These are phyloP conservation scores for Xerophyta viscosa DNA, from an alignment of 106 monocot species.

Conservation along the genomic window DNA sequence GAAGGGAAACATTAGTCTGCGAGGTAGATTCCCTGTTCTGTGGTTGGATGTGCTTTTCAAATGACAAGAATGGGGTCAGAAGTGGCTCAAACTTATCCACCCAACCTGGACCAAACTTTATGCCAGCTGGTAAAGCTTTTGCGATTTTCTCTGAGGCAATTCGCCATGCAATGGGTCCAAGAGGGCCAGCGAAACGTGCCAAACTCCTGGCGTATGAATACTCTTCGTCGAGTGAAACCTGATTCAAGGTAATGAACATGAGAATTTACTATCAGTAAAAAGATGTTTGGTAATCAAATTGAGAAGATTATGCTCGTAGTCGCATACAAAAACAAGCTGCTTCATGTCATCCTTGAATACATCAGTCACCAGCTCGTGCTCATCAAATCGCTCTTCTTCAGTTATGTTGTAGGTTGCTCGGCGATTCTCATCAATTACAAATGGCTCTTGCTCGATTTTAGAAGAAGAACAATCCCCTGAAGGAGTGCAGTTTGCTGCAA, in stretches of 20 bases:
- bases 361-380: constrained; percentile 26
- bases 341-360: constrained; percentile 32
- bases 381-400: constrained; percentile 15
- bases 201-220: constrained; percentile 77
- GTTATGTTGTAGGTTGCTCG: constrained; percentile 58
- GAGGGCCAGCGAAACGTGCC: constrained; percentile 56
- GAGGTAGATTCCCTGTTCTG: background rate
- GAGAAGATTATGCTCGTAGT: background rate
- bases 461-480: constrained; percentile 14
- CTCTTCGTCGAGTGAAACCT: constrained; percentile 59
- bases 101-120: constrained; percentile 90
- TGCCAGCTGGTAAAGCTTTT: constrained; percentile 54
- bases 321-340: constrained; percentile 58
- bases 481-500: constrained; percentile 22
- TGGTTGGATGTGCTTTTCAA: constrained; percentile 14
- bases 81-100: constrained; percentile 79
- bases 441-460: constrained; percentile 23
- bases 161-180: constrained; percentile 77
- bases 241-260: constrained; percentile 22
- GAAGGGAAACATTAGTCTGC: background rate
- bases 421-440: constrained; percentile 51
- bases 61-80: constrained; percentile 35
- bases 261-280: too few relatives aligned
- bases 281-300: too few relatives aligned
- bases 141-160: constrained; percentile 65